Evolutionary conservation across 805 yeast species (phyloP).

Genomic region (Sporopachydermia quercuum): DNA sequence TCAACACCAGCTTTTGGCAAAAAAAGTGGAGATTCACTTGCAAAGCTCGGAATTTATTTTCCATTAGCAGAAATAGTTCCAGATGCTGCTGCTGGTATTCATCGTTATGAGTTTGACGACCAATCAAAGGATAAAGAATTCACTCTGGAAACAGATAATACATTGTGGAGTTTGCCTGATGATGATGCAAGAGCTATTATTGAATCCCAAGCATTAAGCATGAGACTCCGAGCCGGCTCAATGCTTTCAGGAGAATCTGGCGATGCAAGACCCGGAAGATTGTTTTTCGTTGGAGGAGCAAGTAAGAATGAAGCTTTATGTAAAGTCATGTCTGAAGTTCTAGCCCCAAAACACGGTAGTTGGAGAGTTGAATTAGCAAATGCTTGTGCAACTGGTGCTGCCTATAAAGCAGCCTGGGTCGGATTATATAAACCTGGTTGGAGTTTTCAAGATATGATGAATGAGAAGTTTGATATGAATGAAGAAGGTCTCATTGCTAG

Average conservation of each 20-base stretch:
- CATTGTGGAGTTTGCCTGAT: conserved; percentile 19
- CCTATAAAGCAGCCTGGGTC: conserved; percentile 68
- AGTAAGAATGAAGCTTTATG: conserved; percentile 60
- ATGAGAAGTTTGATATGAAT: conserved; percentile 32
- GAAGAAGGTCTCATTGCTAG: conserved; percentile 2
- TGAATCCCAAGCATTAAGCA: conserved; percentile 77
- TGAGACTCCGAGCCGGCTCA: conserved; percentile 69
- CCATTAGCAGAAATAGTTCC: conserved; percentile 90
- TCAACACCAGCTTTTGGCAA: conserved; percentile 61
- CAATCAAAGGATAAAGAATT: conserved; percentile 10
- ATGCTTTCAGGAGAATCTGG: conserved; percentile 32
- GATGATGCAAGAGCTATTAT: conserved; percentile 65
- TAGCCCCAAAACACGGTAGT: conserved; percentile 54
- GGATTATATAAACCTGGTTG: conserved; percentile 15
- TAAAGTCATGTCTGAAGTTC: conserved; percentile 48
- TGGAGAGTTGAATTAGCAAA: conserved; percentile 64
- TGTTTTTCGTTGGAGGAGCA: conserved; percentile 81
- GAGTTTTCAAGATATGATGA: conserved; percentile 30
- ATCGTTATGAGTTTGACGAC: conserved; percentile 30
- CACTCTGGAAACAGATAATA: conserved; percentile 8
- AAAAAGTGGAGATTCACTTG: conserved; percentile 7
- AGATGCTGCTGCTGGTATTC: conserved; percentile 49
- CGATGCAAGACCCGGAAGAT: conserved; percentile 39
- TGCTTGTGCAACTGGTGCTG: conserved; percentile 90
- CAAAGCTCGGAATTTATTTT: conserved; percentile 61